Evolutionary conservation across 768 basidiomycete species (phyloP).

Genomic region (Tephrocybe sp.): DNA sequence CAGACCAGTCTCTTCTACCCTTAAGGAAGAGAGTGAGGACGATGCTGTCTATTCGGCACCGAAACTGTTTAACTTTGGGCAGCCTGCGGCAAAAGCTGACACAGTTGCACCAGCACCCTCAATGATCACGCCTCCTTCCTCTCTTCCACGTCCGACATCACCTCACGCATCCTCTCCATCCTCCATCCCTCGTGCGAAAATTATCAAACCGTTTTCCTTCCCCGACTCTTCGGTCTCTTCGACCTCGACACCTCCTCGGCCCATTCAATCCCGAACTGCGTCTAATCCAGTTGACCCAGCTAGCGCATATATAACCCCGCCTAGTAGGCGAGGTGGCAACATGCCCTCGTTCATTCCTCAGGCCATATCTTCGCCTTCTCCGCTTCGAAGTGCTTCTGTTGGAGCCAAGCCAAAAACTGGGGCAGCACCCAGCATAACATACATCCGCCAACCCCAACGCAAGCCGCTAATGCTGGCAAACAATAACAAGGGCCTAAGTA

Average conservation of each 20-base stretch:
- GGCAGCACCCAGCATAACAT: slow-evolving; percentile 35
- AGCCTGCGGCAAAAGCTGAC: background rate
- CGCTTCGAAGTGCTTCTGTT: slow-evolving; percentile 27
- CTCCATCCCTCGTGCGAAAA: slow-evolving; percentile 44
- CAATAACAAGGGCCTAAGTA: slow-evolving; percentile 24
- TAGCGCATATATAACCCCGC: slow-evolving; percentile 47
- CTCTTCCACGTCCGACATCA: slow-evolving; percentile 27
- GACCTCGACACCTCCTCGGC: slow-evolving; percentile 35
- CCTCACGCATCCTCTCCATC: slow-evolving; percentile 39
- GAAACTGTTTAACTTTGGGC: slow-evolving; percentile 1
- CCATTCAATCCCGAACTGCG: slow-evolving; percentile 13
- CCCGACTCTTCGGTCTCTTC: slow-evolving; percentile 23
- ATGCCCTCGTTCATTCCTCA: slow-evolving; percentile 65
- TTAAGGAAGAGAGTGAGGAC: background rate
- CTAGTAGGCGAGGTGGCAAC: slow-evolving; percentile 48
- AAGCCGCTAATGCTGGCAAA: slow-evolving; percentile 33
- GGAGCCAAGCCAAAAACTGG: slow-evolving; percentile 30
- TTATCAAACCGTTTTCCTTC: slow-evolving; percentile 34
- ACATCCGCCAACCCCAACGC: slow-evolving; percentile 45
- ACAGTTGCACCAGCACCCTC: slow-evolving; percentile 13
- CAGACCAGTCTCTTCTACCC: slow-evolving; percentile 7
- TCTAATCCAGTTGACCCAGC: slow-evolving; percentile 26
- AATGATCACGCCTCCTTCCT: slow-evolving; percentile 29
- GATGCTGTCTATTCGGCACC: slow-evolving; percentile 5
- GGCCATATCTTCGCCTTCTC: slow-evolving; percentile 46